Base-by-base conservation (phyloP, 2,329 filamentous ascomycete species). In the Juglanconis sp. region DNA sequence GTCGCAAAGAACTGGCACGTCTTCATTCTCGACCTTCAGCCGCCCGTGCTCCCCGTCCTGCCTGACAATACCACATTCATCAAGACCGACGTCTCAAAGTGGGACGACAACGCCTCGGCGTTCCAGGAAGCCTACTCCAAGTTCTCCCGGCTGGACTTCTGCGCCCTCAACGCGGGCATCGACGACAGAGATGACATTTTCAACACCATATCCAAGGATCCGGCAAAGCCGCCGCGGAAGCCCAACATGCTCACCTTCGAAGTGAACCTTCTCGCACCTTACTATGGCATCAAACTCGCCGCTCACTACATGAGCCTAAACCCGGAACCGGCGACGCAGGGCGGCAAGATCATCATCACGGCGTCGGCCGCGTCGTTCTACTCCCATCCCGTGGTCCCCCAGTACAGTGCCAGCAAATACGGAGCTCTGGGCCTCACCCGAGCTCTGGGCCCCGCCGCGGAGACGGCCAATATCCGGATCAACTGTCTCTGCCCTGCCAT, bases 1-100 rank as follows among this genome's bases (percentile, higher is more conserved):
- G 70, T 74, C 15, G 70, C 64, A 58, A 73, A 77, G 42, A 59
- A 66, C 2, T 57, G 56, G 56, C 56, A 57, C 17, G 48, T 57
- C 13, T 57, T 52, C 56, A 57, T 53, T 5, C n/a, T 57, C 11
- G 56, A 57, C 48, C 13, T 52, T 32, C 56, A 57, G 34, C 47
- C 31, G 9, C 48, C 56, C 6, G n/a, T 52, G n/a, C 34, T 42
- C n/a, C 11, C 17, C 9, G 10, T 35, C 7, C 56, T 35, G 35
- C 32, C 32, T 4, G 56, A 42, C 9, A 24, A 42, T 48, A 46
- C 38, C 48, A 57, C 56, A 5, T 57, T 57, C 38, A 30, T 57
- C 15, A 13, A 36, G 31, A 51, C 48, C 13, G 56, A 57, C 48
- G 24, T 57, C 36, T 57, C 56, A 10, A 32, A 57, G 30, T 57